These are phyloP conservation scores for Curvularia hawaiiensis DNA, from an alignment of 2,329 filamentous ascomycete species.

Conservation along the genomic window DNA sequence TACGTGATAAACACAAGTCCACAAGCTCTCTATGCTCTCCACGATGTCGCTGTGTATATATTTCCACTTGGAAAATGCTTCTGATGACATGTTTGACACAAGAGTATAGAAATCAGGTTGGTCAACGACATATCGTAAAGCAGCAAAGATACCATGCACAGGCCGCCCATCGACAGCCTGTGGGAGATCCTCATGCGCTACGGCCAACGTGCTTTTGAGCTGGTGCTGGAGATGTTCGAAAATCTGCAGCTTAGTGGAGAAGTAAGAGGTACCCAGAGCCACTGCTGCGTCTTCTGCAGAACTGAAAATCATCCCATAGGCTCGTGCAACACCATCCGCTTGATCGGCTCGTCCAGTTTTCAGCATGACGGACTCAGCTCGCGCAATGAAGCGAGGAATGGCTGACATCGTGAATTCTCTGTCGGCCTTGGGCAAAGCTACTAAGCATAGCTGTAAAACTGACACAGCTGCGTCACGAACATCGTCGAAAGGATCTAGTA, in stretches of 20 bases:
- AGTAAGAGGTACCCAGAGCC: slow-evolving; percentile 17
- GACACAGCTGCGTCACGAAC: slow-evolving; percentile 65
- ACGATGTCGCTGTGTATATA: slow-evolving; percentile 63
- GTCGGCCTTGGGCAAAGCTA: slow-evolving; percentile 24
- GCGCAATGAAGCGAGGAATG: slow-evolving; percentile 35
- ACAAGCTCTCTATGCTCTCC: slow-evolving; percentile 69
- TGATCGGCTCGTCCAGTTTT: slow-evolving; percentile 85
- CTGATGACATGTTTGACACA: slow-evolving; percentile 15
- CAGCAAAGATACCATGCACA: slow-evolving; percentile 52
- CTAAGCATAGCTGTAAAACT: slow-evolving; percentile 48
- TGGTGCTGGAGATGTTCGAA: slow-evolving; percentile 63
- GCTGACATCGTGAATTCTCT: slow-evolving; percentile 16
- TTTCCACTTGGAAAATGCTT: slow-evolving; percentile 36
- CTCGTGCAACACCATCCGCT: slow-evolving; percentile 85
- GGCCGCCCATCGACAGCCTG: slow-evolving; percentile 59
- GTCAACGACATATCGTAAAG: slow-evolving; percentile 57
- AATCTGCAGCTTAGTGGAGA: slow-evolving; percentile 51
- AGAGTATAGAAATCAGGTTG: slow-evolving; percentile 44
- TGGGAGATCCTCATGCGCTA: slow-evolving; percentile 69
- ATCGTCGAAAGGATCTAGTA: slow-evolving; percentile 93
- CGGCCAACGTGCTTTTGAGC: slow-evolving; percentile 67
- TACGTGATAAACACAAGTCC: slow-evolving; percentile 74
- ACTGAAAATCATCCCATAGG: slow-evolving; percentile 75
- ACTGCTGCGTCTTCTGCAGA: slow-evolving; percentile 18
- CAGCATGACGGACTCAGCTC: slow-evolving; percentile 62